Evolutionary conservation across 2,329 filamentous ascomycete species (phyloP), one percentile per base, ranked within the genome.

Genomic region (Alternaria gaisen): DNA sequence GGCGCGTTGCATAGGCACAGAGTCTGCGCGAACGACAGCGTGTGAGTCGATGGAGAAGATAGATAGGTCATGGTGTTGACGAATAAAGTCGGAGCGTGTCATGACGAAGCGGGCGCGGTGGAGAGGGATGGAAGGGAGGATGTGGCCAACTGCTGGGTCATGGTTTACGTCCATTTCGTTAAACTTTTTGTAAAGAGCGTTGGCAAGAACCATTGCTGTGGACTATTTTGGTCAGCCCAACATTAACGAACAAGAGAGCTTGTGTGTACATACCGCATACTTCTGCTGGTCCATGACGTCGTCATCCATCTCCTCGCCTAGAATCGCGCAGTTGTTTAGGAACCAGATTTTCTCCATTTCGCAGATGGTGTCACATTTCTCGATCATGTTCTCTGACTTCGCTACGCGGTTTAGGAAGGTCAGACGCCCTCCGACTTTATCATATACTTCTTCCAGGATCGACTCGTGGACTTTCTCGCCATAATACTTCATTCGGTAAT

Each of bases 221-320:
- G 93, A 92, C 87, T 93, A 62, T 11, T 26, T 26, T 18, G 16
- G 8, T 55, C 28, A 55, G 56, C 16, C 28, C 26, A 5, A 18
- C 16, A 11, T 2, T 14, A 26, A 22, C 8, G 36, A 40, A 7
- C 8, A 2, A n/a, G 4, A 41, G 12, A 4, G 7, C n/a, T 1
- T 16, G 5, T 14, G 38, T 18, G 3, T 22, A 86, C 89, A 80
- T 83, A 93, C 91, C 46, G 94, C 92, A 84, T 93, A 97, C 78
- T 98, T 97, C 76, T 98, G 93, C 79, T 97, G 92, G 74, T 97
- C 93, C 90, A 98, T 98, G 69, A 97, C 95, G 75, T 99, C 95
- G 79, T 98, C 95, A 70, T 98, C 95, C 90, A 91, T 93, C 65
- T 90, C 88, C 62, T 81, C 83, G 18, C 91, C 91, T 1, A 94